Conservation (phyloP, 78 protist genomes). For the Dictyostelium firmibasis region DNA sequence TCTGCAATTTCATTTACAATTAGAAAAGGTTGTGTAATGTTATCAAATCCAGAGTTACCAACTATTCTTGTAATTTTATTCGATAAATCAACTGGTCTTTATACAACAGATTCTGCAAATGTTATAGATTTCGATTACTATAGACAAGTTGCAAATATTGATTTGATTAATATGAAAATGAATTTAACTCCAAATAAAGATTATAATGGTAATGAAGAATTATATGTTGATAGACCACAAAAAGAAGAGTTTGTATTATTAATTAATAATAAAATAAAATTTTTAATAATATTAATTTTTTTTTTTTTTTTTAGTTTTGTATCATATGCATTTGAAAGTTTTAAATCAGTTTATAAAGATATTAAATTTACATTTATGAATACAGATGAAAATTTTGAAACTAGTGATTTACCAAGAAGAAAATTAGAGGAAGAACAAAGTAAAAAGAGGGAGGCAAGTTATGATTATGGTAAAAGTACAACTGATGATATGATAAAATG, state of each 20-base stretch:
- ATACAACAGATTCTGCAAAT: conserved; percentile 44
- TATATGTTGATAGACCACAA: conserved; percentile 68
- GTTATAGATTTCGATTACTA: conserved; percentile 46
- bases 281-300: not conserved
- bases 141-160: conserved; percentile 43
- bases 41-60: conserved; percentile 70
- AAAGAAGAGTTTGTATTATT: conserved; percentile 57
- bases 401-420: conserved; percentile 57
- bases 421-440: not conserved
- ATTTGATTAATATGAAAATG: conserved; percentile 18
- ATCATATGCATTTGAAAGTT: conserved; percentile 77
- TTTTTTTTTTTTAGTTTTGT: conserved; percentile 30
- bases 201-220: conserved; percentile 71
- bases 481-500: not conserved
- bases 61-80: conserved; percentile 32
- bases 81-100: conserved; percentile 50
- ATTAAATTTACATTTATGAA: conserved; percentile 61
- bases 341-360: conserved; percentile 75
- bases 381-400: conserved; percentile 70
- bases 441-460: not conserved
- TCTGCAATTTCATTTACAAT: conserved; percentile 38
- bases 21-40: conserved; percentile 75
- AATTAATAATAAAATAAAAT: not conserved
- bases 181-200: conserved; percentile 44
- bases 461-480: conserved; percentile 57